A percentile compares a stretch with the other conserved stretches of the same genome.
These are phyloP conservation scores for Cutaneotrichosporon sp. DNA, from an alignment of 1,284 basidiomycete genomes.

Conservation along the genomic window DNA sequence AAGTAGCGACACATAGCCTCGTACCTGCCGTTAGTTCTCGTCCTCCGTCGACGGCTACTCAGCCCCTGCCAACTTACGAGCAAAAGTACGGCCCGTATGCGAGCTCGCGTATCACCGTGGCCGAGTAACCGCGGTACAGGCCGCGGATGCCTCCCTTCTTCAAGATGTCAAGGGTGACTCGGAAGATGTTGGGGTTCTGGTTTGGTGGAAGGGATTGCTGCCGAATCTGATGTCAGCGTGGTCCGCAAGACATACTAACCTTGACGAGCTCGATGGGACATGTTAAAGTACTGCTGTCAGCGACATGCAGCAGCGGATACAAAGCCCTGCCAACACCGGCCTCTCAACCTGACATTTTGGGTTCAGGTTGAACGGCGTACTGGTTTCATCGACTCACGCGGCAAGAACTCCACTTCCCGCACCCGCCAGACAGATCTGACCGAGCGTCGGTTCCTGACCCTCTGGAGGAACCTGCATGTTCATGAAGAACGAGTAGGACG, in stretches of 20 bases:
- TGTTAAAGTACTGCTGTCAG: conserved; percentile 59
- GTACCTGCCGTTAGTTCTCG: conserved; percentile 57
- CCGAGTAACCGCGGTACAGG: conserved; percentile 68
- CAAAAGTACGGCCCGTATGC: conserved; percentile 80
- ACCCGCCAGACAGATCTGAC: conserved; percentile 69
- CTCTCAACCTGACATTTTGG: too few species aligned
- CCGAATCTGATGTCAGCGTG: conserved; percentile 53
- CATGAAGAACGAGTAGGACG: conserved; percentile 47
- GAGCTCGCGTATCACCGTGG: conserved; percentile 67
- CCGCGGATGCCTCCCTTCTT: conserved; percentile 58
- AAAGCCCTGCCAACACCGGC: not conserved
- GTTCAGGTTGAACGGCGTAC: not conserved
- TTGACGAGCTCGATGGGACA: conserved; percentile 80
- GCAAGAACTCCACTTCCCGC: conserved; percentile 68
- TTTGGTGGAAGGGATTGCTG: conserved; percentile 56
- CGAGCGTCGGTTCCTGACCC: conserved; percentile 28
- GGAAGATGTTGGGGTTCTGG: conserved; percentile 50
- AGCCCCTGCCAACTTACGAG: conserved; percentile 55
- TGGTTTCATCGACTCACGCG: conserved; percentile 56
- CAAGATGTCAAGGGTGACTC: conserved; percentile 57
- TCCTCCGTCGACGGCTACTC: too few species aligned
- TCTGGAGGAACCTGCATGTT: conserved; percentile 26
- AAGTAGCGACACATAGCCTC: conserved; percentile 67
- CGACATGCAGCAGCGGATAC: too few species aligned
- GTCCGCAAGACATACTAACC: conserved; percentile 12